phyloP scores from a whole-genome alignment of 768 basidiomycete genomes.

The Tricholoma flavovirens region DNA sequence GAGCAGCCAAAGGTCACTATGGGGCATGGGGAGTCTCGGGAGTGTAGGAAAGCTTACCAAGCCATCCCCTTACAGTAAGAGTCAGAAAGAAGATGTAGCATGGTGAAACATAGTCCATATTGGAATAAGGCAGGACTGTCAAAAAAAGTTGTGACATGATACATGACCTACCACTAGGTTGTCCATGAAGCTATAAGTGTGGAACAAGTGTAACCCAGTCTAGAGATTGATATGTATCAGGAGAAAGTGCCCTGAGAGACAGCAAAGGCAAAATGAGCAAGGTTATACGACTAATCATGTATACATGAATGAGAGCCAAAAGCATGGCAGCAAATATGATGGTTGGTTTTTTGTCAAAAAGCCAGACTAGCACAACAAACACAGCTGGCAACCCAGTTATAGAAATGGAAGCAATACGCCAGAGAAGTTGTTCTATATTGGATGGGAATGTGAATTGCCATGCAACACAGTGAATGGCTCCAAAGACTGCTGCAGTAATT shows the following conservation, averaged over 20 bases:
- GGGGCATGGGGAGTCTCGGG: no score
- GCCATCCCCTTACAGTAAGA: no score
- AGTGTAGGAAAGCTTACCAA: no score
- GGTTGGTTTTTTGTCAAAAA: no score
- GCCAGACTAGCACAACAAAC: no score
- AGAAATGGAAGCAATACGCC: background rate
- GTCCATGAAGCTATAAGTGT: background rate
- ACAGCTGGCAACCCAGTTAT: background rate
- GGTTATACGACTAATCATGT: background rate
- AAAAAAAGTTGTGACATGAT: no score
- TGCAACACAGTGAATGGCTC: background rate
- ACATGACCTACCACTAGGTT: background rate
- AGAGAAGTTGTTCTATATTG: background rate
- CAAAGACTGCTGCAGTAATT: background rate
- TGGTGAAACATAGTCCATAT: no score
- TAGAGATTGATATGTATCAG: background rate
- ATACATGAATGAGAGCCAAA: background rate
- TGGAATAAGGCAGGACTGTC: no score
- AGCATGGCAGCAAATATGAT: background rate
- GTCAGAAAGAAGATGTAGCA: no score
- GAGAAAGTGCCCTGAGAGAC: background rate
- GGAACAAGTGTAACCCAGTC: background rate
- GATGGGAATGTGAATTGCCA: background rate
- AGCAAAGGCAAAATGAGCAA: background rate
- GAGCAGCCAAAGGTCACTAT: no score